Evolutionary conservation across 768 basidiomycete genomes (phyloP), one percentile per base, ranked within the genome.

Genomic region (Tylopilus rubrobrunneus): DNA sequence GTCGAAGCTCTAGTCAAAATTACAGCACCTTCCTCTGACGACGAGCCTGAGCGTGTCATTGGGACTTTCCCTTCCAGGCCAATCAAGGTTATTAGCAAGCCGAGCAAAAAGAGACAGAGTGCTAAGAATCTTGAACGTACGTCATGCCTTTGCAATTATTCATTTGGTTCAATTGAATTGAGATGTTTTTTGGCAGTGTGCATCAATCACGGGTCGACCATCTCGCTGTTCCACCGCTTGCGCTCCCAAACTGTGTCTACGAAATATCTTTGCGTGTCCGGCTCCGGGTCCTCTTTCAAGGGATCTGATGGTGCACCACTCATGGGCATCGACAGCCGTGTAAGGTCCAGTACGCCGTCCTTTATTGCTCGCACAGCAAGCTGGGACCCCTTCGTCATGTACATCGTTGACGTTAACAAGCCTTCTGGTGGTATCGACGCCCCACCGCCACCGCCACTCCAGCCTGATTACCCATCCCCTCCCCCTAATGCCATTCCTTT

Each of bases 71-170:
- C 90, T 42, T 92, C 90, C 60, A 86, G 89, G 44, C 86, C 94
- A n/a, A 98, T 98, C 78, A 95, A 94, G 71, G 92, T 98, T 64
- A 98, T 98, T 73, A 92, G 89, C 74, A 98, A 98, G 71, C 96
- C 96, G 5, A 92, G 90, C 75, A 97, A 98, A 79, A 97, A 97
- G 80, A 81, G 92, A 62, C 88, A 92, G 71, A 92, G 87, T 66
- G 90, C 88, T 44, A 96, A 96, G 78, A 93, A 92, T 62, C 80
- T 92, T 17, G 91, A 97, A 69, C 74, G 93, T 95, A 68, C 76
- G 94, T 80, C 33, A 48, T 19, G 19, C 25, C 25, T 5, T 25
- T 29, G 43, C 31, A 47, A 52, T 61, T 49, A 46, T 23, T 51
- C 43, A 42, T 46, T 54, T 52, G 52, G 29, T 55, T 52, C 55